phyloP scores from a whole-genome alignment of 163 green algal genomes.

The Volvox carteri region DNA sequence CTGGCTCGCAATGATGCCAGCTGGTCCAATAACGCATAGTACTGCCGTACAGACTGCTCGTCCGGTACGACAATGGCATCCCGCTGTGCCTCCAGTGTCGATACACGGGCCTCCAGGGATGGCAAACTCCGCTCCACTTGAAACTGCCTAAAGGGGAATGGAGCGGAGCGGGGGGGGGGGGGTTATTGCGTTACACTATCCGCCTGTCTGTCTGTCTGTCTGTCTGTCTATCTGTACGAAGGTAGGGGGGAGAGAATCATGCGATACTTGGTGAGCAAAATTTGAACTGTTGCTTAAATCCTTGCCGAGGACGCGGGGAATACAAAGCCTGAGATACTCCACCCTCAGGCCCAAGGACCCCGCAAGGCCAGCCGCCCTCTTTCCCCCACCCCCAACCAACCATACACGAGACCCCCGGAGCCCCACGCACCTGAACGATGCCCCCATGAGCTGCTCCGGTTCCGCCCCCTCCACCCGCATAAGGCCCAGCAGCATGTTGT shows the following conservation, averaged over 20 bases:
- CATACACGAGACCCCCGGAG: too few relatives aligned
- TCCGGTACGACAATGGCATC: slow-evolving; percentile 48
- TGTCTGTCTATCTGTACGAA: too few relatives aligned
- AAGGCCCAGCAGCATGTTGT: slow-evolving; percentile 94
- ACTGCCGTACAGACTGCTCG: slow-evolving; percentile 42
- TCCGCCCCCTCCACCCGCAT: slow-evolving; percentile 68
- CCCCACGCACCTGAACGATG: slow-evolving; percentile 54
- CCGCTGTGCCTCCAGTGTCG: slow-evolving; percentile 55
- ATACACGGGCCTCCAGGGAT: slow-evolving; percentile 63
- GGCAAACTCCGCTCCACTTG: slow-evolving; percentile 77
- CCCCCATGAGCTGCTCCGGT: slow-evolving; percentile 70
- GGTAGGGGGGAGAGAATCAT: too few relatives aligned
- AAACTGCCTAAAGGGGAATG: slow-evolving; percentile 52
- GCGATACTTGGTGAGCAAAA: too few relatives aligned
- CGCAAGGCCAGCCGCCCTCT: too few relatives aligned
- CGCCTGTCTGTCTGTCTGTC: too few relatives aligned
- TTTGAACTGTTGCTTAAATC: too few relatives aligned
- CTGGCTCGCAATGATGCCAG: slow-evolving; percentile 57
- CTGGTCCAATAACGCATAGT: slow-evolving; percentile 68
- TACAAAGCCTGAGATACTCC: too few relatives aligned
- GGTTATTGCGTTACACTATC: too few relatives aligned
- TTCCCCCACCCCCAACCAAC: too few relatives aligned
- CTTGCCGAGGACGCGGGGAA: too few relatives aligned
- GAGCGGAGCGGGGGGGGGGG: background rate
- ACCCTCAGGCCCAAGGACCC: too few relatives aligned